Evolutionary conservation across 371 early-diverging fungal species (phyloP).

Genomic region (Parasitella parasitica): DNA sequence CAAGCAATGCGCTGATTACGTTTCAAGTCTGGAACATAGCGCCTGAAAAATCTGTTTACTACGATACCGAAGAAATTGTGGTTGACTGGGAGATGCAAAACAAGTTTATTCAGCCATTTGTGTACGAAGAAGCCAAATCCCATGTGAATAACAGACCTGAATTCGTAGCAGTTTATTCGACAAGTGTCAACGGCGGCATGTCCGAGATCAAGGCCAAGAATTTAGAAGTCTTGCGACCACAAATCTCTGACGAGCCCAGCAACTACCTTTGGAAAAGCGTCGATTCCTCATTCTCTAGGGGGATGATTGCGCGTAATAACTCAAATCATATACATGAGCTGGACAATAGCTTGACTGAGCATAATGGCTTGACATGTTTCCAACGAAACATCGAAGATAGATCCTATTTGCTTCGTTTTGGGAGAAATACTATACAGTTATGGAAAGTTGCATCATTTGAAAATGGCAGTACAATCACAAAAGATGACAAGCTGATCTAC

Average conservation of each 20-base stretch:
- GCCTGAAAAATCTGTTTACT: neutral
- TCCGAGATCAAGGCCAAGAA: neutral
- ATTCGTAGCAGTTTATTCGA: neutral
- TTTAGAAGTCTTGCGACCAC: neutral
- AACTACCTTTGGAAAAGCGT: neutral
- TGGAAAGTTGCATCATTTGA: neutral
- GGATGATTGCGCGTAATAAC: neutral
- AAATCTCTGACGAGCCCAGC: neutral
- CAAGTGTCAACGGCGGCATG: neutral
- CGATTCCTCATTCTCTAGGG: neutral
- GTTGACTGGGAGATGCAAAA: neutral
- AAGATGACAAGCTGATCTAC: neutral
- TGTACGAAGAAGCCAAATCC: neutral
- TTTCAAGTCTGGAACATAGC: constrained; percentile 2
- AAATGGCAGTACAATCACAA: neutral
- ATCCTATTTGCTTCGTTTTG: constrained; percentile 6
- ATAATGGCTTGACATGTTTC: neutral
- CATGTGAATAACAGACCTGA: neutral
- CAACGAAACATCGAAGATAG: neutral
- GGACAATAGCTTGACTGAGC: neutral
- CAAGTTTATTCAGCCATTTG: neutral
- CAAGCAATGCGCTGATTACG: neutral
- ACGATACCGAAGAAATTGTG: neutral
- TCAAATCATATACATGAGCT: neutral
- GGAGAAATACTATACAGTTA: constrained; percentile 1